These are phyloP conservation scores for Tulasnella sp. DNA, from an alignment of 768 basidiomycete species.

Conservation along the genomic window DNA sequence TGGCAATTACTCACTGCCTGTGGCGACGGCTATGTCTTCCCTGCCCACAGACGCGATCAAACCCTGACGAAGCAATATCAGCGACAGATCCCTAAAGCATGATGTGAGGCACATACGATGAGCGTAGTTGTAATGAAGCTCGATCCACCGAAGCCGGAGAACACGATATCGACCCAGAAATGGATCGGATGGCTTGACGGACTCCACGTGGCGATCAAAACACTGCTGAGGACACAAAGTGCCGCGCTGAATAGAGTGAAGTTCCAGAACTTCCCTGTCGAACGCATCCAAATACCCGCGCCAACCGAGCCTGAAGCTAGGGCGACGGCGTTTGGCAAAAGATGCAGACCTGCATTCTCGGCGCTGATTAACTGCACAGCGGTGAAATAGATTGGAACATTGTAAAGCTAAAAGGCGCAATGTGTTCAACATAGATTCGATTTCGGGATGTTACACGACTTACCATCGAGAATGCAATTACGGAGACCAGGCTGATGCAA, in stretches of 20 bases:
- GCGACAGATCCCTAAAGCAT: background rate
- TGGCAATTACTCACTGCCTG: slow-evolving; percentile 55
- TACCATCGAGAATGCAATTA: slow-evolving; percentile 77
- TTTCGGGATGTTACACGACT: slow-evolving; percentile 53
- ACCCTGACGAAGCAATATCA: slow-evolving; percentile 39
- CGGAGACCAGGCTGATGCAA: slow-evolving; percentile 39
- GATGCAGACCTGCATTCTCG: slow-evolving; percentile 64
- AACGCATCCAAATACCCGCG: slow-evolving; percentile 85
- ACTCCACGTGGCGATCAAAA: slow-evolving; percentile 56
- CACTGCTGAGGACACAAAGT: slow-evolving; percentile 46
- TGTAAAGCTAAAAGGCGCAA: slow-evolving; percentile 49
- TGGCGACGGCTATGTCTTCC: slow-evolving; percentile 79
- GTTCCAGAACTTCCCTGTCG: slow-evolving; percentile 73
- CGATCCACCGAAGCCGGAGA: slow-evolving; percentile 76
- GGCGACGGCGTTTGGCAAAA: slow-evolving; percentile 83
- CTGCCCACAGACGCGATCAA: slow-evolving; percentile 74
- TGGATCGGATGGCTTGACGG: slow-evolving; percentile 46
- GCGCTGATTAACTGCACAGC: slow-evolving; percentile 62
- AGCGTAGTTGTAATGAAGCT: slow-evolving; percentile 77
- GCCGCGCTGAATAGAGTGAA: slow-evolving; percentile 58
- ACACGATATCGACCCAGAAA: slow-evolving; percentile 68
- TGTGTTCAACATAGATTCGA: slow-evolving; percentile 17
- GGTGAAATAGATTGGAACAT: slow-evolving; percentile 79
- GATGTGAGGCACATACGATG: slow-evolving; percentile 37
- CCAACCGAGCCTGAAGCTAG: slow-evolving; percentile 76